Conservation (phyloP, 139 green algal species). For the Cymbomonas tetramitiformis region DNA sequence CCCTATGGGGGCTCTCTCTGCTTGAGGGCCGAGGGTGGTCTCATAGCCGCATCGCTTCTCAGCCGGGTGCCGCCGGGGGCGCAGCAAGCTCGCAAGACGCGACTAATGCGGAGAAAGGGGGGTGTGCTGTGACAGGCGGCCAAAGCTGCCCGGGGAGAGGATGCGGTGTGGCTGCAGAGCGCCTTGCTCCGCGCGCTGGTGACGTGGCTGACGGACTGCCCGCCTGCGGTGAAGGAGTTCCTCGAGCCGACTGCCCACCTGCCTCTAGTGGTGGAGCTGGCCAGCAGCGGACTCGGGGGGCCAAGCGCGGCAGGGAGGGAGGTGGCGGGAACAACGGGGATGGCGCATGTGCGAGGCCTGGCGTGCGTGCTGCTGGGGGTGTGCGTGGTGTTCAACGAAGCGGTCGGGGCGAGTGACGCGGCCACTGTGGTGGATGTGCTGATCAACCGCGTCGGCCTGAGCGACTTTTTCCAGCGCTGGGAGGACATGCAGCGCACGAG, state of each 20-base stretch:
- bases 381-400: constrained; percentile 40
- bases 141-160: background rate
- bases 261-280: constrained; percentile 33
- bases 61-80: too few species aligned
- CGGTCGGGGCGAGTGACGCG: constrained; percentile 8
- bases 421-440: constrained; percentile 40
- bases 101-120: too few species aligned
- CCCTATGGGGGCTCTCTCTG: too few species aligned
- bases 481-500: constrained; percentile 29
- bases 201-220: constrained; percentile 47
- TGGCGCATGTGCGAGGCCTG: constrained; percentile 35
- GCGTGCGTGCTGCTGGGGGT: constrained; percentile 46
- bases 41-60: too few species aligned
- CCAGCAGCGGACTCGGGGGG: background rate
- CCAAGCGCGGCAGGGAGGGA: background rate
- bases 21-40: too few species aligned
- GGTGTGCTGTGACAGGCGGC: too few species aligned
- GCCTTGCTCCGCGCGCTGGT: constrained; percentile 46
- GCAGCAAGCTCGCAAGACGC: too few species aligned
- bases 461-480: constrained; percentile 30
- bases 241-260: constrained; percentile 31
- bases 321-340: background rate
- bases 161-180: constrained; percentile 21
- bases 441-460: constrained; percentile 29
- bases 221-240: constrained; percentile 33